Base-by-base conservation (phyloP, 768 basidiomycete species). In the Terana coerulea region DNA sequence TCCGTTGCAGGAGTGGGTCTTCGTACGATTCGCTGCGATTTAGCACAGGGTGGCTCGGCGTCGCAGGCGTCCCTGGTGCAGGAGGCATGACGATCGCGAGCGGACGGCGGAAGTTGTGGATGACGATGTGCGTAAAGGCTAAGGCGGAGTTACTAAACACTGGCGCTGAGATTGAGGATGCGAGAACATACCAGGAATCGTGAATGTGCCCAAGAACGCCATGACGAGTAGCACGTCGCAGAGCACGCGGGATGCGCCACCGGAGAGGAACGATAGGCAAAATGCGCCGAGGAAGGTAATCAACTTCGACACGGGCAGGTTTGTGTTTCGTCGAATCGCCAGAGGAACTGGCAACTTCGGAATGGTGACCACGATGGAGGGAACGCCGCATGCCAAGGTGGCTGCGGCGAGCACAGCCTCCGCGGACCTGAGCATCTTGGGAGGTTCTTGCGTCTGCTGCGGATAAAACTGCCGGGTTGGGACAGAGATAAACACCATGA, bases 61-160 rank as follows among this genome's bases (percentile, higher is more conserved):
- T 50, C 53, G 44, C 55, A 49, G 39, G 58, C 46, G 52, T 61
- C 24, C 66, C 63, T 4, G 67, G 59, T 12, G 64, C 73, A 14
- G 73, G 69, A n/a, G 83, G 86, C 31, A 93, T 77, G 49, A 95
- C 77, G 61, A 97, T 97, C 0, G 89, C 75, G 3, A 94, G 74
- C 1, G 94, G 94, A 2, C 83, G 81, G 52, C 83, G 83, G 70
- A 97, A 85, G 63, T 91, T 84, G 70, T 95, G 93, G 3, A 84
- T 81, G 24, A 78, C 76, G 57, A 95, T 81, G 69, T 95, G 92
- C 48, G 89, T 69, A 43, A 91, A 61, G 14, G 91, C 87, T 78
- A 63, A 1, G 26, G 43, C 5, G 5, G 29, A 5, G 28, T 45
- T 22, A 40, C 47, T 41, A 6, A 22, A 42, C 22, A 17, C 15